These are phyloP conservation scores for Clonostachys byssicola DNA, from an alignment of 2,329 filamentous ascomycete genomes.

Conservation along the genomic window DNA sequence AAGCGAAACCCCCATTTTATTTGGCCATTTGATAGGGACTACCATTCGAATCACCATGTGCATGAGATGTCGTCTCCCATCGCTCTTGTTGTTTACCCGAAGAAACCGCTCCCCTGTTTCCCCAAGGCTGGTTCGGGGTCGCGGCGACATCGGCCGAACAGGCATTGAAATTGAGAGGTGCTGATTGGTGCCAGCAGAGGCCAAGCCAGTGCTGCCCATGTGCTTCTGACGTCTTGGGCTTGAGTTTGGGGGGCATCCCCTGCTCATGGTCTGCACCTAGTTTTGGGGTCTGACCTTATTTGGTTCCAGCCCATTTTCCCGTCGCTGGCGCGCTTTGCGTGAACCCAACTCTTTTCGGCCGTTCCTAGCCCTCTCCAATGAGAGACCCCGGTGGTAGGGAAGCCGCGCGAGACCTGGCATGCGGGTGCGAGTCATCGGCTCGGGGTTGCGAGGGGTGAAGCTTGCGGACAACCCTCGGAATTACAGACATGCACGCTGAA, in stretches of 20 bases:
- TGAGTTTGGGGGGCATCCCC: neutral
- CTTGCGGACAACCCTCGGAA: no score
- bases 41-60: no score
- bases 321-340: neutral
- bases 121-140: no score
- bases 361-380: neutral
- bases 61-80: no score
- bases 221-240: constrained; percentile 1
- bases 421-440: neutral
- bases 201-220: constrained; percentile 3
- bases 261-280: neutral
- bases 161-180: constrained; percentile 17
- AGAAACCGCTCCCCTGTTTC: no score
- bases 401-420: neutral
- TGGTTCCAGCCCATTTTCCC: no score
- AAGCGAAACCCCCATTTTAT: no score
- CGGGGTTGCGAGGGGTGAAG: no score
- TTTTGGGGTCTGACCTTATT: no score
- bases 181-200: constrained; percentile 22
- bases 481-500: no score
- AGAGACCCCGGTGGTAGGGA: neutral
- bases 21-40: no score
- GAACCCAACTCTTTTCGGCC: neutral
- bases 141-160: constrained; percentile 21
- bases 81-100: no score